These are phyloP conservation scores for Xylaria sp. DNA, from an alignment of 2,329 filamentous ascomycete species.

Conservation along the genomic window DNA sequence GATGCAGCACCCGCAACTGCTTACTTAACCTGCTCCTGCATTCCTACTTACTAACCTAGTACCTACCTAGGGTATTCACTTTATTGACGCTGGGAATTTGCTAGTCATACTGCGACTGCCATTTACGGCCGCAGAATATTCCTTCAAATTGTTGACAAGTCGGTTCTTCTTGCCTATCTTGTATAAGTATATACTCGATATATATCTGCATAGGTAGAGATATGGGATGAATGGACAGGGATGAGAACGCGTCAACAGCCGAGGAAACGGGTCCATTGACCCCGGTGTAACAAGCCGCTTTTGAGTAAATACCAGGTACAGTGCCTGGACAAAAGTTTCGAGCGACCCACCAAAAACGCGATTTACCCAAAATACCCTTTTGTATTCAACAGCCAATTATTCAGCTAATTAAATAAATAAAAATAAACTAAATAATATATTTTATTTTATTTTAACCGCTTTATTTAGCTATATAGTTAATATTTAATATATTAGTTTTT, in stretches of 20 bases:
- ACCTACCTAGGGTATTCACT: background rate
- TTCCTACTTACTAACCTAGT: background rate
- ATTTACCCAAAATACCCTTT: too few relatives aligned
- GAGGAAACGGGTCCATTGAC: background rate
- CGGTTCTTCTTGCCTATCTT: background rate
- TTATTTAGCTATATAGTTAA: too few relatives aligned
- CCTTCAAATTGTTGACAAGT: background rate
- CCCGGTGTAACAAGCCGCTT: too few relatives aligned
- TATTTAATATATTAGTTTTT: too few relatives aligned
- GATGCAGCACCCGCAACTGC: slow-evolving; percentile 9
- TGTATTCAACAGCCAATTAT: too few relatives aligned
- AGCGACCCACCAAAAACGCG: too few relatives aligned
- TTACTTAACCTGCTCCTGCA: background rate
- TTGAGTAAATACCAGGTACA: too few relatives aligned
- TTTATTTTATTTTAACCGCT: too few relatives aligned
- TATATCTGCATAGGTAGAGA: background rate
- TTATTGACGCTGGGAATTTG: background rate
- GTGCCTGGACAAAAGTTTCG: too few relatives aligned
- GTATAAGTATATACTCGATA: too few relatives aligned
- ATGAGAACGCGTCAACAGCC: background rate
- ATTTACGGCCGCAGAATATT: background rate
- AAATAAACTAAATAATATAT: too few relatives aligned
- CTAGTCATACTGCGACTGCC: background rate
- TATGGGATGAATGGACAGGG: slow-evolving; percentile 16
- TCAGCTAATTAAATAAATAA: too few relatives aligned